Conservation (phyloP, 768 basidiomycete genomes). For the Lactarius hatsudake region DNA sequence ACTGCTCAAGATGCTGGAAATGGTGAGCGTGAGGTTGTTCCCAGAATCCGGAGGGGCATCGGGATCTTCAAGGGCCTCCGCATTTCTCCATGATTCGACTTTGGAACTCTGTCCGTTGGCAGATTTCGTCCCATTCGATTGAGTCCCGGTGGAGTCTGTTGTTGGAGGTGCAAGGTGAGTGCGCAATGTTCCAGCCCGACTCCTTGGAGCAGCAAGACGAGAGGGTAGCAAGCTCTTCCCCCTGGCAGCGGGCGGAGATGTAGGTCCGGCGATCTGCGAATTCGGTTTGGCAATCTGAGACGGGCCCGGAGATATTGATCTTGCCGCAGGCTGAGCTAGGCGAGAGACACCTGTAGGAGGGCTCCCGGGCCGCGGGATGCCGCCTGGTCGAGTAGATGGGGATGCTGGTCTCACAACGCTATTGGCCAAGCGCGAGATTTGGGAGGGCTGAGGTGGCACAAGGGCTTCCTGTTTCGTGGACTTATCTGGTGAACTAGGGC, state of each 20-base stretch:
- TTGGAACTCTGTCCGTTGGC: slow-evolving; percentile 23
- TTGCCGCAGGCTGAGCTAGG: slow-evolving; percentile 40
- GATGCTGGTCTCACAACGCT: slow-evolving; percentile 49
- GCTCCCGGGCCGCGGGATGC: slow-evolving; percentile 48
- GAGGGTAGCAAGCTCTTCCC: slow-evolving; percentile 75
- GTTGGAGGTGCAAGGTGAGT: slow-evolving; percentile 11
- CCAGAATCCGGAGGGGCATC: slow-evolving; percentile 31
- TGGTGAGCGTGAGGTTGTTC: slow-evolving; percentile 74
- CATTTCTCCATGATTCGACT: slow-evolving; percentile 23
- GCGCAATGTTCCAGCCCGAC: slow-evolving; percentile 38
- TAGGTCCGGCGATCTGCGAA: slow-evolving; percentile 34
- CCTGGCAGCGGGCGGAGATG: slow-evolving; percentile 42
- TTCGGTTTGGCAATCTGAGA: slow-evolving; percentile 31
- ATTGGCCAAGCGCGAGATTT: slow-evolving; percentile 53
- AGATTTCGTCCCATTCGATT: slow-evolving; percentile 12
- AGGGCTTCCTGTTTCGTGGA: slow-evolving; percentile 41
- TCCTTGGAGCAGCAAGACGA: slow-evolving; percentile 63
- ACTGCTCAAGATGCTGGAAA: slow-evolving; percentile 86
- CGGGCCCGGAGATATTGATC: slow-evolving; percentile 40
- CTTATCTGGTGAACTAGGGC: slow-evolving; percentile 51
- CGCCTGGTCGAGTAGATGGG: slow-evolving; percentile 44
- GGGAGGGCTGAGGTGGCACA: slow-evolving; percentile 41
- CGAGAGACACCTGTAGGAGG: slow-evolving; percentile 45
- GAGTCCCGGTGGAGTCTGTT: neutral
- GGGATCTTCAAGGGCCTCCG: slow-evolving; percentile 18